A percentile compares a stretch with the other conserved stretches of the same genome.
Evolutionary conservation across 2,329 filamentous ascomycete genomes (phyloP).

Genomic region (Claviceps cyperi): DNA sequence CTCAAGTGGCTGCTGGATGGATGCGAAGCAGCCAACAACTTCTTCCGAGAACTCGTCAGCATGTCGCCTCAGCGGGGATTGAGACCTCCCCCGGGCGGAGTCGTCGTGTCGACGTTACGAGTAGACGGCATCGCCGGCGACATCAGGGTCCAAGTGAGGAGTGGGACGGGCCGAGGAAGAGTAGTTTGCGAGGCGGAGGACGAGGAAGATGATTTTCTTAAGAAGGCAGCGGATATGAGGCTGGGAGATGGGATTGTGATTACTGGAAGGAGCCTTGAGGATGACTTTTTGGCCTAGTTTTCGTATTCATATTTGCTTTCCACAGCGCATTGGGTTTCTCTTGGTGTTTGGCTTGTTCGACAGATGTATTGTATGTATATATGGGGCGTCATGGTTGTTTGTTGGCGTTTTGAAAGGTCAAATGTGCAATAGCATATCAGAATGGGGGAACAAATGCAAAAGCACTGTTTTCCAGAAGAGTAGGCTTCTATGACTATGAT

Average conservation of each 20-base stretch:
- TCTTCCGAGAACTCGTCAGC: slow-evolving; percentile 49
- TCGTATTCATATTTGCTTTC: neutral
- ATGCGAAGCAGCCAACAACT: slow-evolving; percentile 56
- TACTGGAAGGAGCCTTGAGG: slow-evolving; percentile 21
- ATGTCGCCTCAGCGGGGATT: slow-evolving; percentile 26
- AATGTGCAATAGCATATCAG: neutral
- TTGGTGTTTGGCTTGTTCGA: neutral
- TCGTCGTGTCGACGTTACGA: slow-evolving; percentile 29
- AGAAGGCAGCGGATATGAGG: slow-evolving; percentile 27
- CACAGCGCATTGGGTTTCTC: neutral
- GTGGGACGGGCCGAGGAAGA: slow-evolving; percentile 11
- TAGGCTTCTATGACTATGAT: neutral
- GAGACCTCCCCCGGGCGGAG: slow-evolving; percentile 19
- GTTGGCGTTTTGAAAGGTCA: neutral
- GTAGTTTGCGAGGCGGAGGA: neutral
- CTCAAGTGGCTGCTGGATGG: slow-evolving; percentile 73
- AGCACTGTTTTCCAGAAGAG: neutral
- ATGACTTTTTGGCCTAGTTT: slow-evolving; percentile 29
- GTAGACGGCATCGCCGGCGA: slow-evolving; percentile 43
- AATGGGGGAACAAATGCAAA: neutral
- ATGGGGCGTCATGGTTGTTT: neutral
- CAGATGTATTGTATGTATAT: no score
- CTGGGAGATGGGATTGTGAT: slow-evolving; percentile 13
- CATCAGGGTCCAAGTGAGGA: slow-evolving; percentile 38
- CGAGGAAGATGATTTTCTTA: slow-evolving; percentile 21